phyloP scores from a whole-genome alignment of 2,329 filamentous ascomycete species.

The Daldinia sp. region DNA sequence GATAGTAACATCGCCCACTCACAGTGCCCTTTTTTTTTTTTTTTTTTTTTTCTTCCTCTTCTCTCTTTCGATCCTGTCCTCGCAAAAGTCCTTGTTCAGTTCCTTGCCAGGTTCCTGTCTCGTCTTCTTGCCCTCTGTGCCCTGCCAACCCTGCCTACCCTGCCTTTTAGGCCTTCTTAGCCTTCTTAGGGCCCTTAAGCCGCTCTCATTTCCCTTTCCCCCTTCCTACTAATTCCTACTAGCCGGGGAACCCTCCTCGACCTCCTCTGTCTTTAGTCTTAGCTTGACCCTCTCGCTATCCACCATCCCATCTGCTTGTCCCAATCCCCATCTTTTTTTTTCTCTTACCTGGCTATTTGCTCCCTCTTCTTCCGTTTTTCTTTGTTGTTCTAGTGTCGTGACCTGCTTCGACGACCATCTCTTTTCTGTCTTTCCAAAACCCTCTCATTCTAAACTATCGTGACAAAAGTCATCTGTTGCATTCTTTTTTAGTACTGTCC shows the following conservation, averaged over 20 bases:
- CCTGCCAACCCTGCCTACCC: slow-evolving; percentile 8
- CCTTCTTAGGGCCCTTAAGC: slow-evolving; percentile 21
- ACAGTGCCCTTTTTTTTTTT: slow-evolving; percentile 18
- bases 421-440: slow-evolving; percentile 5
- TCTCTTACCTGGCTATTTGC: slow-evolving; percentile 21
- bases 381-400: slow-evolving; percentile 21
- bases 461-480: slow-evolving; percentile 18
- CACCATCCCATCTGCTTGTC: slow-evolving; percentile 31
- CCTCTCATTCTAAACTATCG: slow-evolving; percentile 26
- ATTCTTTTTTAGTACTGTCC: slow-evolving; percentile 18
- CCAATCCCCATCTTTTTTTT: slow-evolving; percentile 38
- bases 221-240: slow-evolving; percentile 16
- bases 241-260: slow-evolving; percentile 26
- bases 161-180: not conserved
- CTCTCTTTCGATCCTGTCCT: too few species aligned
- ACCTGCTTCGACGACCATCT: slow-evolving; percentile 25
- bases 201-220: slow-evolving; percentile 30
- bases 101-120: slow-evolving; percentile 22
- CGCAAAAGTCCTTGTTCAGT: not conserved
- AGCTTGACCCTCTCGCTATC: slow-evolving; percentile 12
- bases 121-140: slow-evolving; percentile 26
- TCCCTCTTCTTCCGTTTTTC: slow-evolving; percentile 19
- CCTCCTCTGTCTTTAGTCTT: slow-evolving; percentile 15
- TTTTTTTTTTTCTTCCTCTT: too few species aligned
- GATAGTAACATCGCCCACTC: slow-evolving; percentile 33